Conservation (phyloP, 2,329 filamentous ascomycete species). For the Verticillium isaacii region DNA sequence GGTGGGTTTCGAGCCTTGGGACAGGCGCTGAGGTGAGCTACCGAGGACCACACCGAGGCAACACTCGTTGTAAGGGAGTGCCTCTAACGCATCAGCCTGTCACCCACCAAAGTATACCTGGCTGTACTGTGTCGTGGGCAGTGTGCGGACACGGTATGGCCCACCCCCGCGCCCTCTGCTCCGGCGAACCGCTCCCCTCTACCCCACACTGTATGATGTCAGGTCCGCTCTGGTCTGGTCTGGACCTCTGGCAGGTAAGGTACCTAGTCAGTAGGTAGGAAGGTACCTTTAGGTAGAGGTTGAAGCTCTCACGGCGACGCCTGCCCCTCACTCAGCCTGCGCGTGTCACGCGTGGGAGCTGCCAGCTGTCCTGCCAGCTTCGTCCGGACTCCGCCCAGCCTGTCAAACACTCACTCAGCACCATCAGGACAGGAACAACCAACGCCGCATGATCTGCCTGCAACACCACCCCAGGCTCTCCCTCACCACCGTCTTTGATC, state of each 20-base stretch:
- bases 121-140: too few species aligned
- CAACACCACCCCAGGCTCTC: neutral
- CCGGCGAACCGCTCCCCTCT: too few species aligned
- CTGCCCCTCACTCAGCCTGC: neutral
- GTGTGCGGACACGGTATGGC: too few species aligned
- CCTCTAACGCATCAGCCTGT: too few species aligned
- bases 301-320: neutral
- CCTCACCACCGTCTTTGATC: neutral
- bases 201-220: neutral
- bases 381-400: neutral
- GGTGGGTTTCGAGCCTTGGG: too few species aligned
- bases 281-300: neutral
- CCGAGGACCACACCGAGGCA: too few species aligned
- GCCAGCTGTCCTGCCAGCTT: neutral
- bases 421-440: neutral
- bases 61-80: too few species aligned
- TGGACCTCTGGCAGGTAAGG: too few species aligned
- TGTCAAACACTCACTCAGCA: neutral
- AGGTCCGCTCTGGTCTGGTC: neutral
- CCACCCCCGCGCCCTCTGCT: too few species aligned
- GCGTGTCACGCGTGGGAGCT: neutral
- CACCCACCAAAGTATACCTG: too few species aligned
- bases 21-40: too few species aligned
- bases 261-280: too few species aligned
- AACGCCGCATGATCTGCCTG: neutral